Base-by-base conservation (phyloP, 2,329 filamentous ascomycete species). In the Plenodomus tracheiphilus region DNA sequence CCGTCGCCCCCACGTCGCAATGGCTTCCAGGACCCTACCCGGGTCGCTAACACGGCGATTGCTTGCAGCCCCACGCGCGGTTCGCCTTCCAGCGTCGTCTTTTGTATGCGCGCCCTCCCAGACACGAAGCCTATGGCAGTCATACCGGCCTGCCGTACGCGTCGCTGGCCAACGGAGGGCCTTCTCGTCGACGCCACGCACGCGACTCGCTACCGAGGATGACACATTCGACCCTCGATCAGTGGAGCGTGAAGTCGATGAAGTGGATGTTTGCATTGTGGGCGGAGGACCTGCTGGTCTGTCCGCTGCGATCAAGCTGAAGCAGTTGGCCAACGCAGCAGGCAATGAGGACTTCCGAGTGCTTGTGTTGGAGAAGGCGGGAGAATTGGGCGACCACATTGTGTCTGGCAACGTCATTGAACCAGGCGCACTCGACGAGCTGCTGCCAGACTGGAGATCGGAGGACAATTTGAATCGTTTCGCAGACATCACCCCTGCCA, bases 321-420 rank as follows among this genome's bases (percentile, higher is more conserved):
- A 97, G 80, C 93, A 99, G 75, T 81, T 97, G 42, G 94, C 94
- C 61, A 97, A 92, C 68, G 91, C 92, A 68, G 90, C 89, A 28
- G 93, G 94, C 55, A 96, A 97, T 73, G 91, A 97, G 55, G 92
- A 97, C 55, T 97, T 99, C 71, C 83, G 94, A 28, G 93, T 99
- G 10, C 78, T 99, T 49, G 78, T 99, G 32, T 79, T 99, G 51
- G 94, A 99, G 72, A 99, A 99, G 76, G 91, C 94, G 2, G 91
- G 92, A 54, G 94, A 99, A 72, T 77, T 99, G 51, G 94, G 94
- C 44, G 92, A 92, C 21, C 94, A 99, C 73, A 96, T 96, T 55
- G 81, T 99, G 32, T 97, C 93, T 16, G 94, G 94, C 51, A 96
- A 96, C 65, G 94, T 99, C 40, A 87, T 99, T 59, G 86, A 99